Percentiles rank a stretch among this genome's conserved stretches.
Conservation (phyloP, 2,329 filamentous ascomycete genomes). For the Epichloe scottii region DNA sequence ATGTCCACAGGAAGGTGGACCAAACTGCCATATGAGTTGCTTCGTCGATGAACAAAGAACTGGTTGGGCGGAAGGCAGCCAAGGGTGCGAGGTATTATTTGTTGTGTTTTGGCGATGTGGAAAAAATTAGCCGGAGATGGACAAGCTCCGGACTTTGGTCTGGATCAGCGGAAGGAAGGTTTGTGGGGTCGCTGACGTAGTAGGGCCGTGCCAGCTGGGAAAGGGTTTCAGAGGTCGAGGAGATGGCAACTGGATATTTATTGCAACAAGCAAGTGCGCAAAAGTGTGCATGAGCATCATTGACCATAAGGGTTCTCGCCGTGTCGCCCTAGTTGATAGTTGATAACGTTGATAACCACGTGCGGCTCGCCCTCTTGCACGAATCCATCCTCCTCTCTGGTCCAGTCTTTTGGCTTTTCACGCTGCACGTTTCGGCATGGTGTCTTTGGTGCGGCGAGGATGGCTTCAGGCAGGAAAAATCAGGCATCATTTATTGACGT, state of each 20-base stretch:
- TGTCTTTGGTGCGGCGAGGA: no score
- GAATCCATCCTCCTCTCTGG: not conserved
- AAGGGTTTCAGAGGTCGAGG: no score
- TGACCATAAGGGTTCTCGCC: conserved; percentile 9
- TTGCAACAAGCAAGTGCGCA: not conserved
- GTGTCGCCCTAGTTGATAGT: not conserved
- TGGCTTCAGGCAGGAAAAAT: no score
- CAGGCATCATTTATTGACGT: no score
- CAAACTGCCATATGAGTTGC: not conserved
- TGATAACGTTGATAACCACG: not conserved
- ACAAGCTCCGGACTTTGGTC: not conserved
- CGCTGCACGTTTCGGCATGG: no score
- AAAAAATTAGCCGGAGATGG: not conserved
- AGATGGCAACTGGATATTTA: no score
- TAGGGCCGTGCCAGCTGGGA: not conserved
- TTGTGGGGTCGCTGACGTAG: conserved; percentile 1
- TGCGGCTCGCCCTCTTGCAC: not conserved
- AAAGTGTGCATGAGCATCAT: not conserved
- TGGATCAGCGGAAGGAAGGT: not conserved
- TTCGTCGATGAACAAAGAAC: not conserved
- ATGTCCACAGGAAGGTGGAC: not conserved
- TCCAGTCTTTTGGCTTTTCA: no score
- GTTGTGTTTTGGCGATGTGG: no score
- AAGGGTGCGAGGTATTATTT: not conserved
- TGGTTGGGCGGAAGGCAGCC: not conserved